Evolutionary conservation across 2,329 filamentous ascomycete species (phyloP).

Genomic region (Fusarium denticulatum): DNA sequence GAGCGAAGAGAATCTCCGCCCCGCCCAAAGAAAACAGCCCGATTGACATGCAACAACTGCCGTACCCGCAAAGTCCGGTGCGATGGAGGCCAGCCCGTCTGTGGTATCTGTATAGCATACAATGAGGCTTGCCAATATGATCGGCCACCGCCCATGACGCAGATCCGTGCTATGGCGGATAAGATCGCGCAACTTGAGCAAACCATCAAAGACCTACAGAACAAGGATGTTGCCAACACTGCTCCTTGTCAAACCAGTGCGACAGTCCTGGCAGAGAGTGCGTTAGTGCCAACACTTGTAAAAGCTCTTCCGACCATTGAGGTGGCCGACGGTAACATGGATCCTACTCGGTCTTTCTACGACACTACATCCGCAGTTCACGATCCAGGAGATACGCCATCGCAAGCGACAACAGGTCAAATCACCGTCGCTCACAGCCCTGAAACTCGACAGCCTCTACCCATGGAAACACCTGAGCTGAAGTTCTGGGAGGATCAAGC

Average conservation of each 20-base stretch:
- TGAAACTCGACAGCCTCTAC: neutral
- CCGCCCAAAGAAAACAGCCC: neutral
- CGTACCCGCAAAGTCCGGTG: neutral
- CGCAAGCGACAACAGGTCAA: neutral
- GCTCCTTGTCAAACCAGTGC: neutral
- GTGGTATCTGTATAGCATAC: neutral
- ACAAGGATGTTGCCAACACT: accelerated
- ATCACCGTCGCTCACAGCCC: neutral
- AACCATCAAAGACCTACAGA: neutral
- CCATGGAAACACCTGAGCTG: neutral
- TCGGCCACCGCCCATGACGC: neutral
- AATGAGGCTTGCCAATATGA: neutral
- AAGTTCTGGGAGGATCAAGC: neutral
- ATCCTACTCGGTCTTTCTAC: neutral
- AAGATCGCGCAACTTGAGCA: neutral
- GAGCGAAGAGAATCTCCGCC: neutral
- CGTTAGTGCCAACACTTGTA: accelerated
- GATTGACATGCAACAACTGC: neutral
- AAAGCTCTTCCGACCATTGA: neutral
- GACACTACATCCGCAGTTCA: neutral
- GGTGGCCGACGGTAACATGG: neutral
- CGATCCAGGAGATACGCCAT: neutral
- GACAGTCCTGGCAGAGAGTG: accelerated
- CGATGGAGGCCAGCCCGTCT: neutral
- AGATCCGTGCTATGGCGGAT: neutral